Evolutionary conservation across 1,139 yeast genomes (phyloP).

Genomic region (Yarrowia galli): DNA sequence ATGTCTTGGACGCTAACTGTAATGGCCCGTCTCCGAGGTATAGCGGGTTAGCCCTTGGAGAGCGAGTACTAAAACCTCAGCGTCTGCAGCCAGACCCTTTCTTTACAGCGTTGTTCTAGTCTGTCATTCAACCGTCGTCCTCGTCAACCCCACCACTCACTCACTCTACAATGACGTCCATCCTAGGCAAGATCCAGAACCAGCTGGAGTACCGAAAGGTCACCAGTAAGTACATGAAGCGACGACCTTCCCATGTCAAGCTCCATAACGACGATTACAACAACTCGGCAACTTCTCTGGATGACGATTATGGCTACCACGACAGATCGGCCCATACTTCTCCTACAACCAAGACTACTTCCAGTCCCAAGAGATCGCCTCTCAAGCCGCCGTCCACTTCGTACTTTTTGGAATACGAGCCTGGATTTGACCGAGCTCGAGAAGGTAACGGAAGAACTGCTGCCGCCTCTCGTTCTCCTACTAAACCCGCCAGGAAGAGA

Average conservation of each 20-base stretch:
- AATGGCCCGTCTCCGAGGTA: constrained; percentile 6
- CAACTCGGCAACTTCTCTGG: constrained; percentile 26
- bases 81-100: not conserved
- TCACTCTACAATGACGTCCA: constrained; percentile 20
- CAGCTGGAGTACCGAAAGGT: constrained; percentile 38
- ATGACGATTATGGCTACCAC: constrained; percentile 30
- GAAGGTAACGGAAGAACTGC: not conserved
- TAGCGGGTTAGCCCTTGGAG: not conserved
- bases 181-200: constrained; percentile 29
- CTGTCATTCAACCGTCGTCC: not conserved
- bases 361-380: constrained; percentile 22
- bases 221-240: constrained; percentile 16
- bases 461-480: not conserved
- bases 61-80: constrained; percentile 6
- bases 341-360: not conserved
- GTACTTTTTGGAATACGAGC: constrained; percentile 23
- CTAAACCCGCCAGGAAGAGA: constrained; percentile 1
- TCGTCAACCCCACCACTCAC: too few relatives aligned
- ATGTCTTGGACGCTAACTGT: constrained; percentile 8
- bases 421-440: constrained; percentile 14
- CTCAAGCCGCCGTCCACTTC: constrained; percentile 25
- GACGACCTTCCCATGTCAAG: constrained; percentile 21
- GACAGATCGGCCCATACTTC: not conserved
- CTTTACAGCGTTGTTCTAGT: not conserved
- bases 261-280: constrained; percentile 28